phyloP scores from a whole-genome alignment of 495 filamentous ascomycete species.

The Cetradonia linearis region DNA sequence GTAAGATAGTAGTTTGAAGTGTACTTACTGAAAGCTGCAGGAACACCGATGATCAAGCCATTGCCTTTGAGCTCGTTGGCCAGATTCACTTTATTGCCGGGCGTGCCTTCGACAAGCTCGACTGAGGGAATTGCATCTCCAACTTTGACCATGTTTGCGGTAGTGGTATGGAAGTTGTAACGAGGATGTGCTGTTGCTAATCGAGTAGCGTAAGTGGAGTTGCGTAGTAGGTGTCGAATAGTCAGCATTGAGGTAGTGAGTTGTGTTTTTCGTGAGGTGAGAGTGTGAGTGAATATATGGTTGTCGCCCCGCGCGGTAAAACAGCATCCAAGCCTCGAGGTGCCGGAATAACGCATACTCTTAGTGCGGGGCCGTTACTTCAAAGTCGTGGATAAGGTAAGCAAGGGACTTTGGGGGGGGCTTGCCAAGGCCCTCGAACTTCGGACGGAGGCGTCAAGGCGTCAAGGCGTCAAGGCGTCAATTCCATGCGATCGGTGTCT shows the following conservation, averaged over 20 bases:
- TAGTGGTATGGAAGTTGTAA: slow-evolving; percentile 18
- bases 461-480: no score
- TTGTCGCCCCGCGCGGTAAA: background rate
- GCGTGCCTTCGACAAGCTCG: slow-evolving; percentile 49
- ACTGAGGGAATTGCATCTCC: slow-evolving; percentile 56
- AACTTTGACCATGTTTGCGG: slow-evolving; percentile 42
- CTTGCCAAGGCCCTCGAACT: no score
- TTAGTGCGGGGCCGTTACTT: background rate
- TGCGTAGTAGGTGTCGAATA: slow-evolving; percentile 10
- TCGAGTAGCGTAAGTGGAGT: background rate
- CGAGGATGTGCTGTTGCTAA: background rate
- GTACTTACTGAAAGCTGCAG: slow-evolving; percentile 71
- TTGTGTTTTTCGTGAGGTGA: background rate
- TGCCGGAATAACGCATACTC: background rate
- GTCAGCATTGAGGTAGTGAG: slow-evolving; percentile 11
- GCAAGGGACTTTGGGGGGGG: no score
- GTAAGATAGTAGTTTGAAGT: background rate
- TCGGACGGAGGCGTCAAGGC: background rate
- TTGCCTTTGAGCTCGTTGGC: slow-evolving; percentile 61
- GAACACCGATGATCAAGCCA: slow-evolving; percentile 79
- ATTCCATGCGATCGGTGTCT: no score
- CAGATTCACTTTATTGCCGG: slow-evolving; percentile 80
- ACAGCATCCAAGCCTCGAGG: background rate
- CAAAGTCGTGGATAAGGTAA: no score
- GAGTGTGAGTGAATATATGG: background rate